Evolutionary conservation across 2,329 filamentous ascomycete genomes (phyloP).

Genomic region (Aspergillus sp.): DNA sequence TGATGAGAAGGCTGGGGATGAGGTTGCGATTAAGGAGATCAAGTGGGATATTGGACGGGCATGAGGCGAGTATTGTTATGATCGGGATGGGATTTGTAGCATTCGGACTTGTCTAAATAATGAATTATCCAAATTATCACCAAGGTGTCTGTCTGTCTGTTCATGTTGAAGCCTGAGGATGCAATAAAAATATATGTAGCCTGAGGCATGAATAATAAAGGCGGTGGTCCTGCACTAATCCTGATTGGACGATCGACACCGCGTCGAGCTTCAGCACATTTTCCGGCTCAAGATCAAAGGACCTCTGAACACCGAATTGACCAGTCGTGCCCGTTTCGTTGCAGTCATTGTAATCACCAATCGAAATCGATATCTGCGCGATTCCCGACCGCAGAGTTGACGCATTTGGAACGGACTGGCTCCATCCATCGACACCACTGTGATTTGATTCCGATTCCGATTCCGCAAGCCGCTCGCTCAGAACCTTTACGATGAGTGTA

Average conservation of each 20-base stretch:
- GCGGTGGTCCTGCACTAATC: constrained; percentile 22
- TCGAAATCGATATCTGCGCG: background rate
- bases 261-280: constrained; percentile 33
- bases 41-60: constrained; percentile 80
- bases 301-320: constrained; percentile 11
- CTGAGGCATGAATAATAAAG: constrained; percentile 6
- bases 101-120: constrained; percentile 15
- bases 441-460: background rate
- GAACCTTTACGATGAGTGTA: constrained; percentile 34
- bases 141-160: background rate
- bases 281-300: constrained; percentile 25
- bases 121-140: background rate
- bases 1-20: constrained; percentile 87
- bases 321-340: constrained; percentile 8
- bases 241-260: constrained; percentile 25
- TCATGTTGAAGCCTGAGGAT: background rate
- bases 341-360: background rate
- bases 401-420: constrained; percentile 6
- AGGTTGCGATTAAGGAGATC: constrained; percentile 88
- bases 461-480: constrained; percentile 8
- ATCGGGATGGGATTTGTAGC: background rate
- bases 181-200: background rate
- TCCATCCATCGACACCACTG: background rate
- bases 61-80: constrained; percentile 41
- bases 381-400: background rate